phyloP scores from a whole-genome alignment of 257 asterid genomes.

The Nicotiana benthamiana region DNA sequence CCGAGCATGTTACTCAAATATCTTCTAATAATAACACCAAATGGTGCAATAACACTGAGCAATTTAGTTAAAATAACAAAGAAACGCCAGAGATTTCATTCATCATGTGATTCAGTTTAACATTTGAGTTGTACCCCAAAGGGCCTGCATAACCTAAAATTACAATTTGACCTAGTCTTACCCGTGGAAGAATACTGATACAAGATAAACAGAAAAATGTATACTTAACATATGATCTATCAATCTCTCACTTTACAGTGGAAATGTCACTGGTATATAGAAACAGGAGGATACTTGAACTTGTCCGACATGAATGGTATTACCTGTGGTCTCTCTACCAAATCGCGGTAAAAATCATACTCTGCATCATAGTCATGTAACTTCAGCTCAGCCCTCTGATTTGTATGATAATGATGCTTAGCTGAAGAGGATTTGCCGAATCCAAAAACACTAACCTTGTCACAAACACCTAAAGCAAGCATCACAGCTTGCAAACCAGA shows the following conservation, averaged over 20 bases:
- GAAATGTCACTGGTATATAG: conserved; percentile 48
- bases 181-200: conserved; percentile 3
- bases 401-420: conserved; percentile 89
- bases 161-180: not conserved
- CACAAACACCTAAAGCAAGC: conserved; percentile 84
- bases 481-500: conserved; percentile 94
- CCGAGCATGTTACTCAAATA: not conserved
- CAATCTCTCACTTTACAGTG: not conserved
- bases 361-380: conserved; percentile 93
- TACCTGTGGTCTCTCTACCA: conserved; percentile 41
- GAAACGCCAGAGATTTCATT: not conserved
- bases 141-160: not conserved
- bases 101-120: conserved; percentile 5
- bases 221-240: not conserved
- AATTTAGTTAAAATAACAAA: not conserved
- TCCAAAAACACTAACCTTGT: conserved; percentile 72
- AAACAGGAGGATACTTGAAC: conserved; percentile 58
- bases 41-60: not conserved
- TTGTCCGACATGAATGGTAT: conserved; percentile 70
- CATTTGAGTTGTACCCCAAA: conserved; percentile 13
- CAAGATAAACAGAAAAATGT: not conserved
- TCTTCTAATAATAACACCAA: not conserved
- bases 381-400: conserved; percentile 71
- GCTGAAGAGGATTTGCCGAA: conserved; percentile 63
- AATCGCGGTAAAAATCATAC: conserved; percentile 67